These are phyloP conservation scores for Lojkania enalia DNA, from an alignment of 2,329 filamentous ascomycete species.

Conservation along the genomic window DNA sequence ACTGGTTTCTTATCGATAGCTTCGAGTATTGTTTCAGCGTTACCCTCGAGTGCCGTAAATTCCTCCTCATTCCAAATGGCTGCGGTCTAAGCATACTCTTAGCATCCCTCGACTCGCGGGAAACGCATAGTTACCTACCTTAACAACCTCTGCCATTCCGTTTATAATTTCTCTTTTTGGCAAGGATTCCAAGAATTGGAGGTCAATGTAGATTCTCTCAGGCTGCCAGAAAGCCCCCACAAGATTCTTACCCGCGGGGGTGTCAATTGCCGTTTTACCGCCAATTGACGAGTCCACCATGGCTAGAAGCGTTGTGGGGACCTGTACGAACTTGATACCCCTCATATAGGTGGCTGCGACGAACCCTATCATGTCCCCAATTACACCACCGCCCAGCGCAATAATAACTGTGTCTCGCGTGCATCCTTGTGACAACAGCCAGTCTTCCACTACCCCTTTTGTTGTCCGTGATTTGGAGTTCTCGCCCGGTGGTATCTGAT, in stretches of 20 bases:
- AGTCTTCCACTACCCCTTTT: slow-evolving; percentile 95
- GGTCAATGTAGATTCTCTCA: slow-evolving; percentile 88
- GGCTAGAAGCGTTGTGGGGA: slow-evolving; percentile 88
- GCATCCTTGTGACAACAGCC: slow-evolving; percentile 91
- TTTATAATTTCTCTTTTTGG: slow-evolving; percentile 94
- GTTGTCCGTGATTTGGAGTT: slow-evolving; percentile 90
- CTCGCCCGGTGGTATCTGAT: slow-evolving; percentile 91
- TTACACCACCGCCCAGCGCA: slow-evolving; percentile 92
- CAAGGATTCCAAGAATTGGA: slow-evolving; percentile 87
- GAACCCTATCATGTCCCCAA: slow-evolving; percentile 97
- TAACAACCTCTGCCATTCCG: slow-evolving; percentile 97
- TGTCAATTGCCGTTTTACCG: slow-evolving; percentile 97
- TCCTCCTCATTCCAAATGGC: slow-evolving; percentile 92
- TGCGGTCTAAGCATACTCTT: slow-evolving; percentile 65
- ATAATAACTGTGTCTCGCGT: slow-evolving; percentile 94
- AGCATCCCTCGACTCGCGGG: slow-evolving; percentile 5
- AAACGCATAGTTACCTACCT: slow-evolving; percentile 49
- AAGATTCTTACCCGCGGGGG: slow-evolving; percentile 92
- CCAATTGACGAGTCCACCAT: slow-evolving; percentile 99
- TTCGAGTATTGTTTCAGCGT: slow-evolving; percentile 74
- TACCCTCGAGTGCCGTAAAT: slow-evolving; percentile 81
- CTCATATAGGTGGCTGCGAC: slow-evolving; percentile 99
- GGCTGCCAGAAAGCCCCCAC: slow-evolving; percentile 98
- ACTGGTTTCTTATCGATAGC: slow-evolving; percentile 67
- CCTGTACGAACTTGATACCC: slow-evolving; percentile 92